A percentile compares a stretch with the other conserved stretches of the same genome.
Conservation (phyloP, 805 yeast species). For the Helenozyma rhizophorensis region DNA sequence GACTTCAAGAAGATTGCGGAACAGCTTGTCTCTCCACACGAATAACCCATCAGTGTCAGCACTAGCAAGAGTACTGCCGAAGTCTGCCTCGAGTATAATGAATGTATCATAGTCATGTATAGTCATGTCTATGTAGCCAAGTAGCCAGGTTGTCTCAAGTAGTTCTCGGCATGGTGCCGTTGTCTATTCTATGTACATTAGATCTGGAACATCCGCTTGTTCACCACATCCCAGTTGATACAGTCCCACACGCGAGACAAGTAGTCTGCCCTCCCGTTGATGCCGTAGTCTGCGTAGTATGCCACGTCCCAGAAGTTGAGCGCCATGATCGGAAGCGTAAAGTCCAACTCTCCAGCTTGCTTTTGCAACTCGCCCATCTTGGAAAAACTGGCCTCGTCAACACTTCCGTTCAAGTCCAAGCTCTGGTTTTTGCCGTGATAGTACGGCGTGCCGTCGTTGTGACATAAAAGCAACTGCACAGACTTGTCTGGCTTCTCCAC, state of each 20-base stretch:
- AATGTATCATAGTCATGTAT: too few species aligned
- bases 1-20: too few species aligned
- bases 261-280: constrained; percentile 66
- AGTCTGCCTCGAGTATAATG: too few species aligned
- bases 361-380: constrained; percentile 40
- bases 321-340: constrained; percentile 69
- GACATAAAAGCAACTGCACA: constrained; percentile 49
- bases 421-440: constrained; percentile 64
- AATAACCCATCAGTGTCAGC: too few species aligned
- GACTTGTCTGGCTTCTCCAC: constrained; percentile 63
- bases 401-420: constrained; percentile 72
- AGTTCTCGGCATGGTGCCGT: too few species aligned
- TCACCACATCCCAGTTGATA: constrained; percentile 79
- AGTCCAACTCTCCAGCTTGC: constrained; percentile 45
- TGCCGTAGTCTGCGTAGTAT: constrained; percentile 81
- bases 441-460: constrained; percentile 78
- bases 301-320: constrained; percentile 88
- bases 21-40: too few species aligned
- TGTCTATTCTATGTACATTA: constrained; percentile 17
- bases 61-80: too few species aligned
- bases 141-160: too few species aligned
- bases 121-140: too few species aligned
- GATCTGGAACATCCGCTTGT: constrained; percentile 43
- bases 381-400: constrained; percentile 51
- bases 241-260: constrained; percentile 72